A percentile compares a stretch with the other conserved stretches of the same genome.
Conservation (phyloP, 495 filamentous ascomycete genomes). For the Xylaria sp. region DNA sequence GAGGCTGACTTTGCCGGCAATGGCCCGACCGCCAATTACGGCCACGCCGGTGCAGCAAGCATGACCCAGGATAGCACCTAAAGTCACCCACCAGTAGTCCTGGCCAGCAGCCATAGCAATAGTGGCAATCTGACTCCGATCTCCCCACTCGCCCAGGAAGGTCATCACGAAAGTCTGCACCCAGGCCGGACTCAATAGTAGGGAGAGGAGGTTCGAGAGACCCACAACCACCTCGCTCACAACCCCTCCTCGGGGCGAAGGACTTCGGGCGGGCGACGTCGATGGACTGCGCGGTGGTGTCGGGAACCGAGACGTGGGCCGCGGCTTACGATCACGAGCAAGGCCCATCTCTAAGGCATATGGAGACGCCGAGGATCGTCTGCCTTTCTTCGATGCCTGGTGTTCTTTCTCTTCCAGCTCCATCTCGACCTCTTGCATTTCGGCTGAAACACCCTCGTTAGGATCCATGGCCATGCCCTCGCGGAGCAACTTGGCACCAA, state of each 20-base stretch:
- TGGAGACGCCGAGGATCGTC: slow-evolving; percentile 64
- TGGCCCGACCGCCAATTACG: slow-evolving; percentile 90
- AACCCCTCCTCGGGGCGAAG: slow-evolving; percentile 48
- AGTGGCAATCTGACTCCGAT: slow-evolving; percentile 96
- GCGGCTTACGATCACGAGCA: slow-evolving; percentile 58
- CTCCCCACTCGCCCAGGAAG: slow-evolving; percentile 97
- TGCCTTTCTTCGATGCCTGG: slow-evolving; percentile 60
- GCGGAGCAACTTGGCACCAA: slow-evolving; percentile 82
- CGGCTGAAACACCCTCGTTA: slow-evolving; percentile 87
- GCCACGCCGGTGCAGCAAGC: slow-evolving; percentile 88
- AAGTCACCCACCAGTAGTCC: slow-evolving; percentile 98
- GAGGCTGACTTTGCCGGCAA: slow-evolving; percentile 93
- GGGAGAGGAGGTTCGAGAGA: slow-evolving; percentile 82
- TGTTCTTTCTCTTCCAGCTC: slow-evolving; percentile 95
- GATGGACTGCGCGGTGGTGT: slow-evolving; percentile 66
- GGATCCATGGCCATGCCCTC: slow-evolving; percentile 89
- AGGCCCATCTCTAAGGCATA: slow-evolving; percentile 71
- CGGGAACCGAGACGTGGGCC: slow-evolving; percentile 66
- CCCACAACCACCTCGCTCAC: slow-evolving; percentile 59
- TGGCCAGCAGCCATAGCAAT: slow-evolving; percentile 98
- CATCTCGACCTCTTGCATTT: slow-evolving; percentile 96
- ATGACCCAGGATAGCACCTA: slow-evolving; percentile 88
- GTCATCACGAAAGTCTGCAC: slow-evolving; percentile 99
- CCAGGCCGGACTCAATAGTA: slow-evolving; percentile 94
- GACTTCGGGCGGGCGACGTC: slow-evolving; percentile 59